Evolutionary conservation across 177 flowering plant genomes (phyloP).

Genomic region (Vitis hybrid): DNA sequence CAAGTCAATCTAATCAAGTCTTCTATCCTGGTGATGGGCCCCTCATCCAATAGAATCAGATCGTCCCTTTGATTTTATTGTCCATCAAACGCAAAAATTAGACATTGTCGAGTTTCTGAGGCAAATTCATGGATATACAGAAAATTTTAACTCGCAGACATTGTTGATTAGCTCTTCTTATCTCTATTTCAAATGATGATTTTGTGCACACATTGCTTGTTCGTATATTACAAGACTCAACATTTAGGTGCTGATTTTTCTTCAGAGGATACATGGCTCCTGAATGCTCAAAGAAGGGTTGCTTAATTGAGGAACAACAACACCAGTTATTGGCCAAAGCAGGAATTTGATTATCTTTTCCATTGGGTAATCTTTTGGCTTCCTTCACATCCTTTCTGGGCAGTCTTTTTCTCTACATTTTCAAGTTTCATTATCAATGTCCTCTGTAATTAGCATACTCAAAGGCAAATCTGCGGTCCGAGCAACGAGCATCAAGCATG

Average conservation of each 20-base stretch:
- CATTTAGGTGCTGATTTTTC: neutral
- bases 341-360: slow-evolving; percentile 75
- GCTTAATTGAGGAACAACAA: slow-evolving; percentile 84
- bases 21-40: too few species aligned
- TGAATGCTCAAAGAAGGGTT: slow-evolving; percentile 90
- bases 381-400: too few species aligned
- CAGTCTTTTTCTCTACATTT: slow-evolving; percentile 41
- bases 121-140: too few species aligned
- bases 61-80: too few species aligned
- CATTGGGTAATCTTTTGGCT: slow-evolving; percentile 62
- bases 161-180: too few species aligned
- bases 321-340: slow-evolving; percentile 70
- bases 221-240: too few species aligned
- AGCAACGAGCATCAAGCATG: slow-evolving; percentile 44
- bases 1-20: too few species aligned
- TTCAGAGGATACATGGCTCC: slow-evolving; percentile 96
- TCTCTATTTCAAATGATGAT: too few species aligned
- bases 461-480: slow-evolving; percentile 57
- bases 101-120: too few species aligned
- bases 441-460: slow-evolving; percentile 67
- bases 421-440: slow-evolving; percentile 57
- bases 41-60: too few species aligned
- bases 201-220: neutral
- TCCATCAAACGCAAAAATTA: too few species aligned
- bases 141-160: too few species aligned